Evolutionary conservation across 805 yeast species (phyloP).

Genomic region (Komagataella populi): DNA sequence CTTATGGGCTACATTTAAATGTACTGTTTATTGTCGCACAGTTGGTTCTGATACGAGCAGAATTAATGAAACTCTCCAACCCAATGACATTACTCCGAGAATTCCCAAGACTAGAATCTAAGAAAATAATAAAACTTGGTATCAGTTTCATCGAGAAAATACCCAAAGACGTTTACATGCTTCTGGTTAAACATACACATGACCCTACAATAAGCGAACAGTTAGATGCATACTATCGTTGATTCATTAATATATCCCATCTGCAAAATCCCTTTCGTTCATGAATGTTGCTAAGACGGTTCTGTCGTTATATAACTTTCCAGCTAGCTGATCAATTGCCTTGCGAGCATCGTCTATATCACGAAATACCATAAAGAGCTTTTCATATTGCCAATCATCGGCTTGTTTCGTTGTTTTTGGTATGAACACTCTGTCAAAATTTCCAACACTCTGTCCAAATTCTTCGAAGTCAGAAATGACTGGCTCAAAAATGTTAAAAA

Average conservation of each 20-base stretch:
- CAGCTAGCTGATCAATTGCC: slow-evolving; percentile 47
- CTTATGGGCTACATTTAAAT: slow-evolving; percentile 85
- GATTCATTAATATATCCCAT: slow-evolving; percentile 14
- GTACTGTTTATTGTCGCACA: slow-evolving; percentile 77
- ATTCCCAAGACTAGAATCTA: slow-evolving; percentile 59
- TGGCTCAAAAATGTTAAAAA: slow-evolving; percentile 45
- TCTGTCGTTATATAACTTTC: slow-evolving; percentile 54
- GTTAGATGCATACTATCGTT: slow-evolving; percentile 5
- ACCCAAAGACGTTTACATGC: slow-evolving; percentile 51
- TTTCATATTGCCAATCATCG: slow-evolving; percentile 28
- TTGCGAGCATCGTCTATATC: slow-evolving; percentile 32
- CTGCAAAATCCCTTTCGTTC: slow-evolving; percentile 44
- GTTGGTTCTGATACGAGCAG: slow-evolving; percentile 51
- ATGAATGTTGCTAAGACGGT: slow-evolving; percentile 52
- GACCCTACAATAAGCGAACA: slow-evolving; percentile 26
- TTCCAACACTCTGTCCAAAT: slow-evolving; percentile 38
- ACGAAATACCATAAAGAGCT: slow-evolving; percentile 31
- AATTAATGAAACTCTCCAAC: slow-evolving; percentile 40
- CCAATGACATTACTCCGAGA: slow-evolving; percentile 71
- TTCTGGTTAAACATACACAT: slow-evolving; percentile 48
- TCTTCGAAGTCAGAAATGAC: slow-evolving; percentile 35
- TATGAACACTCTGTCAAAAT: slow-evolving; percentile 37
- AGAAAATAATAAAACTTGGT: slow-evolving; percentile 63
- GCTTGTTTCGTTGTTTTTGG: slow-evolving; percentile 33
- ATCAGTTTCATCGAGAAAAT: slow-evolving; percentile 68